Base-by-base conservation (phyloP, 1,139 yeast species). In the Pichia sp. region DNA sequence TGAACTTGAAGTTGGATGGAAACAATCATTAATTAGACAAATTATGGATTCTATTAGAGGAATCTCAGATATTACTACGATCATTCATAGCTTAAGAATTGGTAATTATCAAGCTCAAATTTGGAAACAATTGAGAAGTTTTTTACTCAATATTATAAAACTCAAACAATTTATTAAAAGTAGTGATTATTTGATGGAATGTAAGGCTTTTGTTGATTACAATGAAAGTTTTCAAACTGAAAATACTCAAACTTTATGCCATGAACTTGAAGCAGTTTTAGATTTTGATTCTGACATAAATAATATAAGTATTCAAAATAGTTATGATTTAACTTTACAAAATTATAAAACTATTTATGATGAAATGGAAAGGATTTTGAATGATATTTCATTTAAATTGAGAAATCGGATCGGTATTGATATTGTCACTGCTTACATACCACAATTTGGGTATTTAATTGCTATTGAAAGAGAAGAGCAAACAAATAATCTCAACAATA, bases 401-500 rank as follows among this genome's bases (percentile, higher is more conserved):
- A 55, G 51, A 2, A 27, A 32, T 6, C 40, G 48, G 11, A 35
- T 39, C 2, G 42, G 30, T 3, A 23, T 29, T 10, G 48, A 43
- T 8, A 35, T 47, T 20, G 19, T 40, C 4, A 64, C 65, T 2
- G 63, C 66, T 3, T 71, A 71, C 45, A 65, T 70, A 21, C 73
- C 73, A 7, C 73, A 69, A 40, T 45, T 72, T 24, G 76, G 76
- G 0, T 72, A 64, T 42, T 51, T 71, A 33, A 52, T 68, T 2
- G 44, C 15, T 2, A 31, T 47, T 21, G 46, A 46, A 31, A 20
- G 19, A 16, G 27, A 24, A 15, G 23, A 38, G n/a, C 13, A 19
- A 6, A 29, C 22, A 3, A 16, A 31, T 3, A 39, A 41, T 6
- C 4, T 3, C 11, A 7, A 7, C 24, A 19, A 23, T 6, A 28